Percentiles rank a stretch among this genome's conserved stretches.
phyloP scores from a whole-genome alignment of 2,329 filamentous ascomycete species.

The Fusarium sp. region DNA sequence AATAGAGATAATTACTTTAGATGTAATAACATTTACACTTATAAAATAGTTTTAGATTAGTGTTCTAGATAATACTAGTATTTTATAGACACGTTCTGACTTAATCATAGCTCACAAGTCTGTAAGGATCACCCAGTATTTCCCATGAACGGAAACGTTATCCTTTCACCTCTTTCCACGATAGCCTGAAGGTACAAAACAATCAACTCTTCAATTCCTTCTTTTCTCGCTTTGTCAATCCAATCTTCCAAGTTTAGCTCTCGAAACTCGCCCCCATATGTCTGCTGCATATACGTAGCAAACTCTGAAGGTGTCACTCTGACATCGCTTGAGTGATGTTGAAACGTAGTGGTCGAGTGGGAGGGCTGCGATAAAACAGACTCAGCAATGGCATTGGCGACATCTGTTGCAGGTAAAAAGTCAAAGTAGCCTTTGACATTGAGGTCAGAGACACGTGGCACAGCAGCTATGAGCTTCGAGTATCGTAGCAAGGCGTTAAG shows the following conservation, averaged over 20 bases:
- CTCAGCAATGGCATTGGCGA: not conserved
- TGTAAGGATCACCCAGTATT: not conserved
- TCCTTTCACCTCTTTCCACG: not conserved
- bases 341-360: not conserved
- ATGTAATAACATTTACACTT: no score
- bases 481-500: conserved; percentile 9
- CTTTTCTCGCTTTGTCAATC: not conserved
- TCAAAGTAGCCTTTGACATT: conserved; percentile 4
- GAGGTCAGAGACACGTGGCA: not conserved
- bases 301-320: not conserved
- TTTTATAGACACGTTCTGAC: no score
- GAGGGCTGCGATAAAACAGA: not conserved
- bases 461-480: not conserved
- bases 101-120: no score
- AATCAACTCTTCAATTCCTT: conserved; percentile 6
- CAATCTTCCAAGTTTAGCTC: not conserved
- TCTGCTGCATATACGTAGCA: not conserved
- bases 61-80: no score
- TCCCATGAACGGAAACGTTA: conserved; percentile 6
- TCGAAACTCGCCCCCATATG: not conserved
- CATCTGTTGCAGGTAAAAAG: not conserved
- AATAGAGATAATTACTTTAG: no score
- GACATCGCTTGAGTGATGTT: not conserved
- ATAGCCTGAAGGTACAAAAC: conserved; percentile 6
- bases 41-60: no score